Evolutionary conservation across 2,329 filamentous ascomycete genomes (phyloP), one percentile per base, ranked within the genome.

Genomic region (Cephalotrichum gorgonifer): DNA sequence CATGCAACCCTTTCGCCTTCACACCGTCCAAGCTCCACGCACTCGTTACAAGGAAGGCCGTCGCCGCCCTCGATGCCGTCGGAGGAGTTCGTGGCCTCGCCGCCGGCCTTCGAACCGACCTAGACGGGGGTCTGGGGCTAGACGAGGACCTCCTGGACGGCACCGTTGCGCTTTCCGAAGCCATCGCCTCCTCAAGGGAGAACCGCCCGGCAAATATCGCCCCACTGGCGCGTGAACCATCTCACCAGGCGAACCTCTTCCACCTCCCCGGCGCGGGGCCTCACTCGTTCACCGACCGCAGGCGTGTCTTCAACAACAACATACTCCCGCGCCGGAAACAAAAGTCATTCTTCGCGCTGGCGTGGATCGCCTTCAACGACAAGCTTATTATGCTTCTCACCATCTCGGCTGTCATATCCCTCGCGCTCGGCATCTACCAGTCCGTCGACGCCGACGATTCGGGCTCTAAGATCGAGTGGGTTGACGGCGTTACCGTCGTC

Each of bases 281-380:
- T 54, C 60, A 23, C 31, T 53, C 25, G 54, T 55, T 38, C 65
- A 60, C 39, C 6, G 84, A 87, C 55, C 76, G 84, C 25, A 81
- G 75, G 54, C 76, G 81, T 15, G 69, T 86, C 4, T 87, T 75
- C 58, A 76, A 74, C 48, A 74, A 78, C 56, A 86, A 86, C 55
- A 69, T 71, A 27, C 66, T 86, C n/a, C 83, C 83, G 0, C 76
- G 76, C 52, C 76, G 76, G 57, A 85, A 84, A 59, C 66, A 77
- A 4, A 86, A 85, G 60, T 78, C 68, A 45, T 76, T 86, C 39
- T 71, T 80, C 52, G 69, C 83, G 57, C 64, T 86, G 15, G 81
- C 81, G 53, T 90, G 86, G 86, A 84, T 88, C 57, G 85, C 85
- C 1, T 88, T 87, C 66, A 88, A 89, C 60, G 86, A 90, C 64